Percentiles rank a stretch among this genome's conserved stretches.
Evolutionary conservation across 2,329 filamentous ascomycete species (phyloP).

Genomic region (Ceratocystis albifundus): DNA sequence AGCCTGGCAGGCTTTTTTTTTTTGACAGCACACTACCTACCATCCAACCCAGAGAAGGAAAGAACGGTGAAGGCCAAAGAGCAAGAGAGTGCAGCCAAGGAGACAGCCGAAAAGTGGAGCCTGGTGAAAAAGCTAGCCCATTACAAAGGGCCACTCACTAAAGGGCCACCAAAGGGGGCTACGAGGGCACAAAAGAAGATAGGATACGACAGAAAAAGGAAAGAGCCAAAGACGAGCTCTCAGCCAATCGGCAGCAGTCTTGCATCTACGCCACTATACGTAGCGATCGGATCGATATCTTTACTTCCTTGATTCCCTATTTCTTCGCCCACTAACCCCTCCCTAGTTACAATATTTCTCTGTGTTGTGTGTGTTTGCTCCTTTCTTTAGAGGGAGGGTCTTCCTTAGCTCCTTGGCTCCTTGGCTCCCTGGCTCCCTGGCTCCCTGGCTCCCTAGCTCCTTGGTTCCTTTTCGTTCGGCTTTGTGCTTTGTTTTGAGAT

Average conservation of each 20-base stretch:
- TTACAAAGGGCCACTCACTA: not conserved
- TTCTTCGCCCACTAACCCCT: not conserved
- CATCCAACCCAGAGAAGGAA: not conserved
- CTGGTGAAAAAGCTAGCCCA: not conserved
- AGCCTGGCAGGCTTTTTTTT: slow-evolving; percentile 2
- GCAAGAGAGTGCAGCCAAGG: not conserved
- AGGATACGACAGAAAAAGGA: not conserved
- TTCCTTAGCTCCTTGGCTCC: not conserved
- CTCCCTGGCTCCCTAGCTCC: not conserved
- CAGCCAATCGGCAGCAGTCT: slow-evolving; percentile 4
- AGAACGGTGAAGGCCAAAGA: not conserved
- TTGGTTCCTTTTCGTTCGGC: not conserved
- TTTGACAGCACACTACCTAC: slow-evolving; percentile 9
- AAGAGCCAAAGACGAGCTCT: not conserved
- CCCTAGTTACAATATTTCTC: not conserved
- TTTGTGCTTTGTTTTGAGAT: too few relatives aligned
- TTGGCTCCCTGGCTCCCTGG: not conserved
- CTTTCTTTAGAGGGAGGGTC: not conserved
- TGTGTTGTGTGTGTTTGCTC: not conserved
- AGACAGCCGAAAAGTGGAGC: slow-evolving; percentile 10
- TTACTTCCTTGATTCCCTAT: not conserved
- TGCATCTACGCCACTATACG: not conserved
- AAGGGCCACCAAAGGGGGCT: not conserved
- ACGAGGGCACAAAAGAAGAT: not conserved
- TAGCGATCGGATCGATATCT: not conserved